phyloP scores from a whole-genome alignment of 2,329 filamentous ascomycete species.

The Colletotrichum sp. region DNA sequence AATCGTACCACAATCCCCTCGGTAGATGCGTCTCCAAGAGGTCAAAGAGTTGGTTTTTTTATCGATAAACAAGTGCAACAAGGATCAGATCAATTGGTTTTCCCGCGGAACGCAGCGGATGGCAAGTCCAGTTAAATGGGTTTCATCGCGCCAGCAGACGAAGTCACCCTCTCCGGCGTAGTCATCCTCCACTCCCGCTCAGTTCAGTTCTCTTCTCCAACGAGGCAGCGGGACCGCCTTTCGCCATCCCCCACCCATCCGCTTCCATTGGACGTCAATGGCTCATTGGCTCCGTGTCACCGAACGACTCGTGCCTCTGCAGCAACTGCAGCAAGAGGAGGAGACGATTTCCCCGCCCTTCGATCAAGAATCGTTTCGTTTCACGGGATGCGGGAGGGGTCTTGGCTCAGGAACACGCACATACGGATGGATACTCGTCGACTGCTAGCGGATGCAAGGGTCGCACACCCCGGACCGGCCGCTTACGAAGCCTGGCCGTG shows the following conservation, averaged over 20 bases:
- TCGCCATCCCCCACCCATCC: not conserved
- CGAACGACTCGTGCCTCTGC: not conserved
- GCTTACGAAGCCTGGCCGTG: not conserved
- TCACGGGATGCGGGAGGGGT: slow-evolving; percentile 13
- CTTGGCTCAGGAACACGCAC: not conserved
- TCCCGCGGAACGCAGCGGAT: not conserved
- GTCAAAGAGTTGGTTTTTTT: not conserved
- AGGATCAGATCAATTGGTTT: not conserved
- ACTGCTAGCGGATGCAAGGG: not conserved
- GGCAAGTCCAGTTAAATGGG: not conserved
- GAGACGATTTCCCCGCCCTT: not conserved
- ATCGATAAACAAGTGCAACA: not conserved
- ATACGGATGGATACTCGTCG: not conserved
- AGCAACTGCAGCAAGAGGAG: not conserved
- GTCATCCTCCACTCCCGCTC: not conserved
- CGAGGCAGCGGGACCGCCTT: not conserved
- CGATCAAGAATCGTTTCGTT: not conserved
- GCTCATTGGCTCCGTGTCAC: not conserved
- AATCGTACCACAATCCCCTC: not conserved
- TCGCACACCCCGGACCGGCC: not conserved
- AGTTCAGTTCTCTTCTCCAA: not conserved
- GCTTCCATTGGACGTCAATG: not conserved
- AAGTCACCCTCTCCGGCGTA: not conserved
- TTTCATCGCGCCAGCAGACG: not conserved
- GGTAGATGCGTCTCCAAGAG: not conserved